These are phyloP conservation scores for Pseudocercospora macadamiae DNA, from an alignment of 2,329 filamentous ascomycete species.

Conservation along the genomic window DNA sequence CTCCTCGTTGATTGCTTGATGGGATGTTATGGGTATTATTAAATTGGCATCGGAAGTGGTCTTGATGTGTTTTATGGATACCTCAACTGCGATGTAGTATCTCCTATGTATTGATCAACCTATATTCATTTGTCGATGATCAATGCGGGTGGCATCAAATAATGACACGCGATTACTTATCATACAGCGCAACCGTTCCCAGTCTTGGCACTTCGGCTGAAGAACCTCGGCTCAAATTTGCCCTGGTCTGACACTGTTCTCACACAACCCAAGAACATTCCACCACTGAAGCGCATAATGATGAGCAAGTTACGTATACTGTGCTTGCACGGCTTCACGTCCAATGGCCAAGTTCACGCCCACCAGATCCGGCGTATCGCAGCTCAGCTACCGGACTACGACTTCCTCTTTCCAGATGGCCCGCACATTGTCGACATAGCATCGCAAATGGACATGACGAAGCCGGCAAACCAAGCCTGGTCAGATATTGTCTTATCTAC, in stretches of 20 bases:
- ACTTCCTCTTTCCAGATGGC: slow-evolving; percentile 28
- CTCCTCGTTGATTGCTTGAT: slow-evolving; percentile 2
- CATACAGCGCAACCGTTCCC: neutral
- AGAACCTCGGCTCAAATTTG: neutral
- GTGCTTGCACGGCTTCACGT: slow-evolving; percentile 30
- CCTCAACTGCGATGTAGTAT: neutral
- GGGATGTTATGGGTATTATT: neutral
- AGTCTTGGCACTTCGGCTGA: neutral
- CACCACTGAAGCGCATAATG: neutral
- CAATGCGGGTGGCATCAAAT: no score
- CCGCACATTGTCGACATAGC: slow-evolving; percentile 23
- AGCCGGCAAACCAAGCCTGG: slow-evolving; percentile 23
- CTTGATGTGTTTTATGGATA: neutral
- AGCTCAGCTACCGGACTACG: slow-evolving; percentile 23
- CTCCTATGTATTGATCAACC: neutral
- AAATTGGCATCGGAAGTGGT: neutral
- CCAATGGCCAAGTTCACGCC: slow-evolving; percentile 25
- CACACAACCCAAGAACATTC: no score
- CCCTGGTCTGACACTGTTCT: no score
- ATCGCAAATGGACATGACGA: slow-evolving; percentile 21
- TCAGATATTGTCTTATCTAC: slow-evolving; percentile 22
- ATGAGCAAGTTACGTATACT: slow-evolving; percentile 21
- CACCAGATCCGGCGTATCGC: slow-evolving; percentile 27
- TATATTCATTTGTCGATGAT: neutral
- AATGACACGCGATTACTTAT: no score